phyloP scores from a whole-genome alignment of 495 filamentous ascomycete genomes.

The Penicillium nucicola region DNA sequence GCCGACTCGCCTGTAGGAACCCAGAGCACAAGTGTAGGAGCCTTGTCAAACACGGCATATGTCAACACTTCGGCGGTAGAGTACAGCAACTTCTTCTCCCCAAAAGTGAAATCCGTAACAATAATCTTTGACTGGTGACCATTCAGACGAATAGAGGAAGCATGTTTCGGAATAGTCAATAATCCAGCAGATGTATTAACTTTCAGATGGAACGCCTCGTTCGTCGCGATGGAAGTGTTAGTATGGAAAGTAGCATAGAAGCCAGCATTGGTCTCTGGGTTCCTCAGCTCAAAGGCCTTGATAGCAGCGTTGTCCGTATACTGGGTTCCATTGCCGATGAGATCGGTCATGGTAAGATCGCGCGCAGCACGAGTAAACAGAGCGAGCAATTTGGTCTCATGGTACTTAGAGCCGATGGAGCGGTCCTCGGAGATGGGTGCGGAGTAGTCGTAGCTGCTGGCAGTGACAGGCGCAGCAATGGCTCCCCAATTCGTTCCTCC shows the following conservation, averaged over 20 bases:
- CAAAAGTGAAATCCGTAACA: constrained; percentile 56
- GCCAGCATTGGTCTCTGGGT: constrained; percentile 50
- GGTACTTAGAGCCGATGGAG: constrained; percentile 54
- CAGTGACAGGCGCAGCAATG: constrained; percentile 44
- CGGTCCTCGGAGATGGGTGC: constrained; percentile 58
- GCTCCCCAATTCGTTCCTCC: constrained; percentile 59
- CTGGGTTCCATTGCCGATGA: constrained; percentile 55
- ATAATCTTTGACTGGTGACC: constrained; percentile 60
- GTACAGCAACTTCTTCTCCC: constrained; percentile 50
- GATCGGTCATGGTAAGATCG: constrained; percentile 51
- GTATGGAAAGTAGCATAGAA: constrained; percentile 57
- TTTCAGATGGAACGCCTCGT: constrained; percentile 49
- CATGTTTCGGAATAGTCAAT: constrained; percentile 42
- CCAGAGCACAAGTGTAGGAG: constrained; percentile 51
- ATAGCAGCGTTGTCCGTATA: constrained; percentile 50
- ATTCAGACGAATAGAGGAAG: constrained; percentile 45
- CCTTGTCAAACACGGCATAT: constrained; percentile 44
- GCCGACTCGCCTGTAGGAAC: constrained; percentile 51
- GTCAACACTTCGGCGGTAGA: constrained; percentile 60
- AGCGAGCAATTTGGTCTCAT: constrained; percentile 57
- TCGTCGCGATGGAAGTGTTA: constrained; percentile 41
- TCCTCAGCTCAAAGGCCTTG: constrained; percentile 49
- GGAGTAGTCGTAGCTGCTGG: constrained; percentile 59
- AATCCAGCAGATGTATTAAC: constrained; percentile 53
- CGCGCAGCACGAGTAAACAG: constrained; percentile 52